These are phyloP conservation scores for Tetradesmus lagerheimii DNA, from an alignment of 139 green algal genomes.

Conservation along the genomic window DNA sequence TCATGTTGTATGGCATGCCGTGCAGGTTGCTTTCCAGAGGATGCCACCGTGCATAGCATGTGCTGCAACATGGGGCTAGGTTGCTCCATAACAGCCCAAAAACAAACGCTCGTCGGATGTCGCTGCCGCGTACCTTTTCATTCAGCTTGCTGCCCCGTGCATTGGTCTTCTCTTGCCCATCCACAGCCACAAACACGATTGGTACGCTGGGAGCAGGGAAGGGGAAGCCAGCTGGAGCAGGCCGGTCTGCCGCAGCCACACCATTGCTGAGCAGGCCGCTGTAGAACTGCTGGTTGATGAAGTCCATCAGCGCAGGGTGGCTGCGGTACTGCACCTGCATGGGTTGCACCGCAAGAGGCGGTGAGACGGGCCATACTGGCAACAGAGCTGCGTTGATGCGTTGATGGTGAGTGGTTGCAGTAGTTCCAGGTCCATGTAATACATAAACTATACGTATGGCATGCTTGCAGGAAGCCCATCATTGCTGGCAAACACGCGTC, in stretches of 20 bases:
- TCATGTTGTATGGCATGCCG: too few species aligned
- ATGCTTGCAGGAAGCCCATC: too few species aligned
- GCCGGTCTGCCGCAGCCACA: conserved; percentile 41
- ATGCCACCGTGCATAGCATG: too few species aligned
- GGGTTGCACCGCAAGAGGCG: too few species aligned
- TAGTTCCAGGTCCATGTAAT: too few species aligned
- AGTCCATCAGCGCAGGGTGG: conserved; percentile 85
- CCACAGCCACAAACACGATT: conserved; percentile 2
- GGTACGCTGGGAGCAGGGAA: conserved; percentile 31
- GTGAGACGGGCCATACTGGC: too few species aligned
- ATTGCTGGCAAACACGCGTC: too few species aligned
- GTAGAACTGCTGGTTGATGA: conserved; percentile 50
- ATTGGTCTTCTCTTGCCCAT: conserved; percentile 26
- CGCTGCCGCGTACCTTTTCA: conserved; percentile 1
- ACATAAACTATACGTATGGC: too few species aligned
- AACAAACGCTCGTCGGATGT: not conserved
- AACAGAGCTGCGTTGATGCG: too few species aligned
- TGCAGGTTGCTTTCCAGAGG: too few species aligned
- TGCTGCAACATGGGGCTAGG: too few species aligned
- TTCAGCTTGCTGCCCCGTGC: conserved; percentile 21
- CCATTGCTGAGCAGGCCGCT: conserved; percentile 57
- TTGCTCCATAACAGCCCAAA: not conserved
- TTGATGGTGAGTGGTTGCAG: too few species aligned
- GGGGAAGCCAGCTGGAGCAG: conserved; percentile 30
- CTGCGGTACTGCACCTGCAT: conserved; percentile 88